Conservation (phyloP, 495 filamentous ascomycete species). For the Penicillium canariense region DNA sequence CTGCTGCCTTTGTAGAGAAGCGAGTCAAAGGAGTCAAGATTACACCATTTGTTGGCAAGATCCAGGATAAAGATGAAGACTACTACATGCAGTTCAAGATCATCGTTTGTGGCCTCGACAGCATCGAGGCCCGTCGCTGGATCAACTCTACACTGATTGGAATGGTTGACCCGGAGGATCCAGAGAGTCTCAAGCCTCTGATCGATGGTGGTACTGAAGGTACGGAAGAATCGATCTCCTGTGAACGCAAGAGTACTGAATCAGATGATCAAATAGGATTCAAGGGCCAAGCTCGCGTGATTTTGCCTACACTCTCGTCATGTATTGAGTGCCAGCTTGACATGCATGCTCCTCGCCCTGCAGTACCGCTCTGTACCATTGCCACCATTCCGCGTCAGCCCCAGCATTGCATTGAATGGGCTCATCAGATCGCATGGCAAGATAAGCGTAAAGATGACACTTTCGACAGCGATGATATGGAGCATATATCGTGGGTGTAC, state of each 20-base stretch:
- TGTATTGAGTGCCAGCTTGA: slow-evolving; percentile 99
- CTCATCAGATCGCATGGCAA: slow-evolving; percentile 83
- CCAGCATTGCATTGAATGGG: slow-evolving; percentile 99
- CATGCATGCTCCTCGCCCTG: slow-evolving; percentile 91
- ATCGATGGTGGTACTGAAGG: slow-evolving; percentile 98
- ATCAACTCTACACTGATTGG: slow-evolving; percentile 92
- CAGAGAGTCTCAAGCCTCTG: slow-evolving; percentile 82
- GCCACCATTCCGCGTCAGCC: slow-evolving; percentile 96
- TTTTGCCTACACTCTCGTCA: slow-evolving; percentile 85
- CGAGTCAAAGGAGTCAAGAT: slow-evolving; percentile 88
- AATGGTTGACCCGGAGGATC: slow-evolving; percentile 78
- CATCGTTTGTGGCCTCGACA: slow-evolving; percentile 94
- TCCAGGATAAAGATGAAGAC: slow-evolving; percentile 95
- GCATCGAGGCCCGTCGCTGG: slow-evolving; percentile 95
- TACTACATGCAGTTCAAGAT: slow-evolving; percentile 98
- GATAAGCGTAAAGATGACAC: slow-evolving; percentile 54
- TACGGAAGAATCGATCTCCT: slow-evolving; percentile 19
- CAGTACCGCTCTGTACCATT: slow-evolving; percentile 94
- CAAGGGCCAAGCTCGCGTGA: slow-evolving; percentile 94
- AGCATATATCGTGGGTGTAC: slow-evolving; percentile 97
- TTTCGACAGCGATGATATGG: slow-evolving; percentile 94
- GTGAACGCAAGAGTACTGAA: not conserved
- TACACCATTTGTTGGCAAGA: slow-evolving; percentile 87
- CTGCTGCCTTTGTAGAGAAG: slow-evolving; percentile 84
- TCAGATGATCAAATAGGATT: slow-evolving; percentile 58